Evolutionary conservation across 306 rosid species (phyloP), one percentile per base, ranked within the genome.

Genomic region (Fragaria nilgerrensis): DNA sequence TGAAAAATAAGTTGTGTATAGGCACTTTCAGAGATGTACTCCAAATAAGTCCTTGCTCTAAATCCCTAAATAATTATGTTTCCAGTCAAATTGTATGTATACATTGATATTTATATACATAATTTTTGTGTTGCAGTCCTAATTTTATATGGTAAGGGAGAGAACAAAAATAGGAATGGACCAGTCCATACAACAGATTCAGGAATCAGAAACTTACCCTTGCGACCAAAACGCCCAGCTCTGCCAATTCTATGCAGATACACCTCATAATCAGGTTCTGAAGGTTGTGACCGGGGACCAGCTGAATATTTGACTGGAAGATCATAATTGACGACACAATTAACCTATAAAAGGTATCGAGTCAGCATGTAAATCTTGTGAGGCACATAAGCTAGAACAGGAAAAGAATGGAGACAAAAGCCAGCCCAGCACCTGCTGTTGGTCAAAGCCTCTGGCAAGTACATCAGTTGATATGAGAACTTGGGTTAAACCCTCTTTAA

Each of bases 171-270:
- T 16, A 59, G 43, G 10, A 41, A 23, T 17, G 41, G 34, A 74
- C 16, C 12, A 48, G 48, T 32, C 44, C 44, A 63, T 63, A 29
- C 5, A 20, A 50, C 43, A 72, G 68, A 20, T 32, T 70, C 20
- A 29, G 12, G 47, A 75, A 49, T 32, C 12, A 67, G 68, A 71
- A 82, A 70, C 87, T 80, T 78, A 93, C 98, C 95, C 86, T 91
- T 93, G 79, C 92, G 93, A 55, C 98, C 98, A 70, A 93, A 93
- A 50, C 97, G 93, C 65, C 97, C 98, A 20, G 98, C 96, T 79
- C 98, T 80, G 64, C 98, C 98, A 75, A 93, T 87, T 76, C 98
- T 85, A 67, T 93, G 97, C 74, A 93, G 81, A 78, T 93, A 93
- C 67, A 91, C 97, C 86, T 93, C 97, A 68, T 45, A 91, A 69